Percentiles rank a stretch among this genome's conserved stretches.
These are phyloP conservation scores for Penicillium psychrofluorescens DNA, from an alignment of 495 filamentous ascomycete species.

Conservation along the genomic window DNA sequence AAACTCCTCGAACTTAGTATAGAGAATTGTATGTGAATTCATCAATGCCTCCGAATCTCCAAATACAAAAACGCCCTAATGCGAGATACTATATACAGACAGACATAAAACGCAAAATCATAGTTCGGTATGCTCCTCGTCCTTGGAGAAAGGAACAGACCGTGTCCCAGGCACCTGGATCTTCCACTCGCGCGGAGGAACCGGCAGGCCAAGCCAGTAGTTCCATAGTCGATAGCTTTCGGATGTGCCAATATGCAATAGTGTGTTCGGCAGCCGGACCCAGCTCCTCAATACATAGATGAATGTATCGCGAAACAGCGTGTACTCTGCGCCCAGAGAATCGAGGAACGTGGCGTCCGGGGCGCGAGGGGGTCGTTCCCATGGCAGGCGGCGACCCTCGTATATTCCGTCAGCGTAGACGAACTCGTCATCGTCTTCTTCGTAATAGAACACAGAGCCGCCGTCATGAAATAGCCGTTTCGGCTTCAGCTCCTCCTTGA, in stretches of 20 bases:
- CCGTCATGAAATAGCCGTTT: slow-evolving; percentile 26
- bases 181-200: slow-evolving; percentile 60
- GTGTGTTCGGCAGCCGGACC: slow-evolving; percentile 54
- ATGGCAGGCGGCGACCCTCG: slow-evolving; percentile 19
- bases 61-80: no score
- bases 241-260: slow-evolving; percentile 60
- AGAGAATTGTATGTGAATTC: no score
- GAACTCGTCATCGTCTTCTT: slow-evolving; percentile 35
- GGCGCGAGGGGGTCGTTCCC: slow-evolving; percentile 24
- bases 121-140: slow-evolving; percentile 47
- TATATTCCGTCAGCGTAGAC: slow-evolving; percentile 21
- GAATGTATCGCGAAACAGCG: slow-evolving; percentile 50
- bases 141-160: no score
- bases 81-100: no score
- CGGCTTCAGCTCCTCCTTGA: slow-evolving; percentile 5
- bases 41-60: slow-evolving; percentile 1
- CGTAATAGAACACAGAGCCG: slow-evolving; percentile 33
- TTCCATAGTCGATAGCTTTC: slow-evolving; percentile 63
- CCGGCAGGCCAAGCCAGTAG: slow-evolving; percentile 72
- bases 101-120: slow-evolving; percentile 13
- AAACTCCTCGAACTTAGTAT: no score
- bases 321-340: slow-evolving; percentile 55
- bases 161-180: slow-evolving; percentile 36
- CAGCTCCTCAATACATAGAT: slow-evolving; percentile 64
- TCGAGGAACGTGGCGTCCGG: slow-evolving; percentile 43